phyloP scores from a whole-genome alignment of 352 stramenopile genomes.

The Peronosclerospora sorghi region DNA sequence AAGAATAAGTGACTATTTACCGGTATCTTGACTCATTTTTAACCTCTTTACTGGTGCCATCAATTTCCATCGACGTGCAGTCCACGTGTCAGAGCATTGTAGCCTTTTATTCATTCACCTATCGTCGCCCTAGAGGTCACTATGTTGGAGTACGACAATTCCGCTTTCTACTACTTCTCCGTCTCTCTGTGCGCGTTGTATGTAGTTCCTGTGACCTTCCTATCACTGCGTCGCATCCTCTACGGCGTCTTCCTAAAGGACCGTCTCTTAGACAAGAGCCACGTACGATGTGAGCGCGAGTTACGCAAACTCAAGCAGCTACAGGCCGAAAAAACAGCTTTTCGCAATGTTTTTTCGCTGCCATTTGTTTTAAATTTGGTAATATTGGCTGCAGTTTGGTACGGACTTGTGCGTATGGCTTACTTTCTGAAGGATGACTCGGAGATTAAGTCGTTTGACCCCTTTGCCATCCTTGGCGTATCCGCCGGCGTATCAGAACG shows the following conservation, averaged over 20 bases:
- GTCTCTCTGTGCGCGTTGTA: constrained; percentile 95
- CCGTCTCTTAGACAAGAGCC: constrained; percentile 70
- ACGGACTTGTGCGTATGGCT: constrained; percentile 84
- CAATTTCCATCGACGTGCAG: neutral
- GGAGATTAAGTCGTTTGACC: constrained; percentile 98
- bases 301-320: constrained; percentile 80
- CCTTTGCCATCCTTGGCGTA: constrained; percentile 95
- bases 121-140: constrained; percentile 5
- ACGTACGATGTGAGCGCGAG: constrained; percentile 78
- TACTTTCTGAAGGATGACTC: constrained; percentile 89
- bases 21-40: neutral
- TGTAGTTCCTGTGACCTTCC: constrained; percentile 91
- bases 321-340: constrained; percentile 72
- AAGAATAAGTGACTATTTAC: neutral
- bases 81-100: constrained; percentile 20
- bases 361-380: constrained; percentile 70
- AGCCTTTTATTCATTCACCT: constrained; percentile 7
- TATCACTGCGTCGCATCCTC: constrained; percentile 69
- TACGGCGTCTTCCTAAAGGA: constrained; percentile 87
- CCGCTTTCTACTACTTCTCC: constrained; percentile 98
- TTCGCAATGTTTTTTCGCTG: constrained; percentile 74
- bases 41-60: neutral
- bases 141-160: constrained; percentile 99
- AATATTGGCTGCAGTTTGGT: constrained; percentile 63
- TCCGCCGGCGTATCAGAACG: constrained; percentile 82